Base-by-base conservation (phyloP, 2,329 filamentous ascomycete genomes). In the Aspergillus alliaceus region DNA sequence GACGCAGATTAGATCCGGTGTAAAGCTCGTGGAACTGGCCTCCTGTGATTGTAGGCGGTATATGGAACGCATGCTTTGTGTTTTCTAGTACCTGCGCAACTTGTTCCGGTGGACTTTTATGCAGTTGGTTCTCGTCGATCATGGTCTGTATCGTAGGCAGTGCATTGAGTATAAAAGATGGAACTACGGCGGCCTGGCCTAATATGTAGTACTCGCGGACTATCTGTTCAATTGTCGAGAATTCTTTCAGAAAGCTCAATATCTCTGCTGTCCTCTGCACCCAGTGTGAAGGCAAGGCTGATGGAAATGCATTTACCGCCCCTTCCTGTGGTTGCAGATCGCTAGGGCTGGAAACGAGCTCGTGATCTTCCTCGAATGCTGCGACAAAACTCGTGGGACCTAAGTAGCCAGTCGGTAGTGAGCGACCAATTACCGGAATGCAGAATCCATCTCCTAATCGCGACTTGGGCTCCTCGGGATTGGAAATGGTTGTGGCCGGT, bases 21-120 rank as follows among this genome's bases (percentile, higher is more conserved):
- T 71, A 77, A 1, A 76, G 56, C 15, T 65, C 66, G 55, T 75
- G 69, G 44, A 79, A 78, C 9, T 73, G 68, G 14, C 62, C 57
- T 1, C 72, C 71, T 34, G 69, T 64, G 1, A 66, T 61, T 1
- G 57, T 61, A 2, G 61, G 18, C 1, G 69, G 59, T 15, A 72
- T 51, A 3, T 62, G 51, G 6, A 72, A 62, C 15, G 39, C 47
- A 15, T 64, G 58, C 2, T 62, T 54, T 0, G 70, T 73, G 37
- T 70, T 74, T 47, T 68, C 58, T 25, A 72, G 62, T 24, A 72
- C 60, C 6, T 4, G 52, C 57, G 4, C 59, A 57, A 34, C 46
- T 27, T 44, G 25, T 7, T 46, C 34, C 4, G 54, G 35, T 7
- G 51, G 51, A n/a, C 58, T 52, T 25, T 60, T 58, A n/a, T 63